phyloP scores from a whole-genome alignment of 495 filamentous ascomycete species.

The Aspergillus olivimuriae region DNA sequence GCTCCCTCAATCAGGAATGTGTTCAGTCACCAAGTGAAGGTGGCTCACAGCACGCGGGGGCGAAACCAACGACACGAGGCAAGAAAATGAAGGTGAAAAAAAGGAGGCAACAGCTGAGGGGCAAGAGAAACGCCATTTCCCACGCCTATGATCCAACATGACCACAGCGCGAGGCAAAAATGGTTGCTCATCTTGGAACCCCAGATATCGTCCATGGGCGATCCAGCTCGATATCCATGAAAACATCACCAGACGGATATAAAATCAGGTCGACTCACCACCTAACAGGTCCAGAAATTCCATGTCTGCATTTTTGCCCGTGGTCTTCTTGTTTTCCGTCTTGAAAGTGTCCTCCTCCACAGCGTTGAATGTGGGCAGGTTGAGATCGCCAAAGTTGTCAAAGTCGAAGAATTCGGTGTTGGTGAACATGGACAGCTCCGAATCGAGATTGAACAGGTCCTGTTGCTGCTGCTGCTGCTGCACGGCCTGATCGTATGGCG shows the following conservation, averaged over 20 bases:
- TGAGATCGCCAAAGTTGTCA: constrained; percentile 51
- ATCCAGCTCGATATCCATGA: too few species aligned
- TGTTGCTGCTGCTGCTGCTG: constrained; percentile 45
- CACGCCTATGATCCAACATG: neutral
- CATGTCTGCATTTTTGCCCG: constrained; percentile 26
- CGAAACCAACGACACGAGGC: neutral
- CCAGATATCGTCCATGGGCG: too few species aligned
- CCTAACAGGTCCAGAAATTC: constrained; percentile 41
- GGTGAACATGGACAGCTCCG: constrained; percentile 83
- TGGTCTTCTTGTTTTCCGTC: constrained; percentile 16
- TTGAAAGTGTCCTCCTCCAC: constrained; percentile 24
- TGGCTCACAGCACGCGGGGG: neutral
- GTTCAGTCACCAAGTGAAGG: neutral
- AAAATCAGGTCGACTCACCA: constrained; percentile 9
- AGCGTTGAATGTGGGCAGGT: constrained; percentile 31
- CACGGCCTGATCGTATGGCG: constrained; percentile 56
- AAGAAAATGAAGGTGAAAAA: neutral
- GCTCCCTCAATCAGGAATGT: neutral
- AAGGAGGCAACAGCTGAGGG: neutral
- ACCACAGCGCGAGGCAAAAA: neutral
- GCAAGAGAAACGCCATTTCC: neutral
- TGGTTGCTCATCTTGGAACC: neutral
- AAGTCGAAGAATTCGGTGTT: constrained; percentile 93
- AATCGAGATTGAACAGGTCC: constrained; percentile 57
- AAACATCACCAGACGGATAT: too few species aligned